Evolutionary conservation across 352 stramenopile species (phyloP).

Genomic region (Thraustochytrium striatum): DNA sequence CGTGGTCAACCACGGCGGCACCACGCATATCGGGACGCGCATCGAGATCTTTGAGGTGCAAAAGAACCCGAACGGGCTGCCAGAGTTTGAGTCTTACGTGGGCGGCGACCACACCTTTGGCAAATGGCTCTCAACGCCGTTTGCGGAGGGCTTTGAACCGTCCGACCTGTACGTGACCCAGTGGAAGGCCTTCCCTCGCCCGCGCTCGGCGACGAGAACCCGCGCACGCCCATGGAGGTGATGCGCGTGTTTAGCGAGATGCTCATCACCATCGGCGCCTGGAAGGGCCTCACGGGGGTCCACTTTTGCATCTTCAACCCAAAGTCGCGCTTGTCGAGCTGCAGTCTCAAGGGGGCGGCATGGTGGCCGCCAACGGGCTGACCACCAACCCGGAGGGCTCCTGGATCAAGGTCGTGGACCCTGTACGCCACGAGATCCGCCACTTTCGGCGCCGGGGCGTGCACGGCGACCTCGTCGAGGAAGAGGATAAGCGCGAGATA

Average conservation of each 20-base stretch:
- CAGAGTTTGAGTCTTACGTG: neutral
- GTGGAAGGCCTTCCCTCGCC: slow-evolving; percentile 14
- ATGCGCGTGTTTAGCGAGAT: neutral
- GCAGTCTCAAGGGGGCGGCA: neutral
- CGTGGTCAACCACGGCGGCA: slow-evolving; percentile 13
- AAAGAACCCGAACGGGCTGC: neutral
- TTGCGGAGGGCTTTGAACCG: neutral
- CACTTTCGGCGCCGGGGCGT: neutral
- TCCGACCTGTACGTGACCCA: slow-evolving; percentile 41
- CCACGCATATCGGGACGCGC: neutral
- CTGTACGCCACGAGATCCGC: slow-evolving; percentile 3
- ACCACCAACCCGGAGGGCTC: neutral
- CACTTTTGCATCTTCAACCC: slow-evolving; percentile 26
- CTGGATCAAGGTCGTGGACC: neutral
- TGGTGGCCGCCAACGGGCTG: slow-evolving; percentile 14
- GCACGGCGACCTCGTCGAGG: neutral
- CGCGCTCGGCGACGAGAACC: neutral
- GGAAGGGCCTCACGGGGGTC: neutral
- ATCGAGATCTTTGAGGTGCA: slow-evolving; percentile 20
- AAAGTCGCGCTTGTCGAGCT: neutral
- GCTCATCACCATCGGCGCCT: neutral
- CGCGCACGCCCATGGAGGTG: neutral
- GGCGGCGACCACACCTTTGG: slow-evolving; percentile 4
- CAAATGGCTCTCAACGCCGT: slow-evolving; percentile 16
- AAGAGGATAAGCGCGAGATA: neutral